Evolutionary conservation across 495 filamentous ascomycete genomes (phyloP), one percentile per base, ranked within the genome.

Genomic region (Hyaloscypha variabilis): DNA sequence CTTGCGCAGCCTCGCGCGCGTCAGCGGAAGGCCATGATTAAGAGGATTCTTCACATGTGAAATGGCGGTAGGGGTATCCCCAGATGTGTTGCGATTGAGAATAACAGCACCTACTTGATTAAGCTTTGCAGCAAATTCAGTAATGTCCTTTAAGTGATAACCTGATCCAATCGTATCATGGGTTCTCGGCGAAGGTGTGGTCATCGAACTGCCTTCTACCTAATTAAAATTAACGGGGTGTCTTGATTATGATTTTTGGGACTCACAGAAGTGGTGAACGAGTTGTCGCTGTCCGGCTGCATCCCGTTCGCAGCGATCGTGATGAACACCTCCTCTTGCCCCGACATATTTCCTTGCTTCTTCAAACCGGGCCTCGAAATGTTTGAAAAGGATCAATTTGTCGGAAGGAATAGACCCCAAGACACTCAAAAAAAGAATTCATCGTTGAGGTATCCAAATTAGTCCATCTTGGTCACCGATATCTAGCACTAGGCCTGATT

Each of bases 181-280:
- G 5, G 55, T 58, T 28, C 23, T 8, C 24, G 25, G 5, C 8
- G 55, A 30, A 39, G 83, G 83, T 63, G 75, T 74, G 11, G 71
- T 51, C 23, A 24, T 51, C 23, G 49, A 24, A 51, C 49, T 51
- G 23, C 6, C 19, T 51, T 24, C 23, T 51, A 17, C 19, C 49
- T 51, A 24, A 19, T 51, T 51, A 24, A 24, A 4, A 51, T 51
- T 51, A 19, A 51, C 19, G 6, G 23, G 19, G 23, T n/a, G 49
- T 51, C 49, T 24, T n/a, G 49, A 51, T 51, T 19, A 51, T 24
- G 19, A n/a, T 24, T 19, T n/a, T 19, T 3, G 49, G 23, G 49
- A 24, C 49, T 51, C 19, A 51, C 49, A 51, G 6, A 6, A n/a
- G 17, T 4, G 49, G 17, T 24, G 6, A 24, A 51, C 17, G 49